These are phyloP conservation scores for Larix kaempferi DNA, from an alignment of 75 land plant genomes.

Conservation along the genomic window DNA sequence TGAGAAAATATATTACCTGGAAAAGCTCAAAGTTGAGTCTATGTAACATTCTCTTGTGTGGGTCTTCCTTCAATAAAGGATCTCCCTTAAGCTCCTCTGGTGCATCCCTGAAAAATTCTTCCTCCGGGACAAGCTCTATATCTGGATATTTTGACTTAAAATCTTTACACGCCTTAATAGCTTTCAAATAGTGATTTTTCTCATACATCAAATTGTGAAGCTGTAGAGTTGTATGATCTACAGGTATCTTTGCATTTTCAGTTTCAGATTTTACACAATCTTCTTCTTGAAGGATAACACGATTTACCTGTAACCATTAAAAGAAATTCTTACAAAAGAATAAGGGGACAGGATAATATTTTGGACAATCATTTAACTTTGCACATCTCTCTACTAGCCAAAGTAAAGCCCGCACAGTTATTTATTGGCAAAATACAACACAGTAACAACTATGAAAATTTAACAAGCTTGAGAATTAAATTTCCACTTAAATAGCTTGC, in stretches of 20 bases:
- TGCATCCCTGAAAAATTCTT: slow-evolving; percentile 77
- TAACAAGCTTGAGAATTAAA: too few relatives aligned
- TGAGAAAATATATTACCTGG: slow-evolving; percentile 51
- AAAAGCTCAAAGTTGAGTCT: slow-evolving; percentile 90
- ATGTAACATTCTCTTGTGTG: slow-evolving; percentile 87
- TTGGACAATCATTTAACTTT: not conserved
- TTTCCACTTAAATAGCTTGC: too few relatives aligned
- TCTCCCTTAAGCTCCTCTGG: slow-evolving; percentile 67
- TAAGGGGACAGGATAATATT: not conserved
- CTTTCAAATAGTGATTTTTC: slow-evolving; percentile 90
- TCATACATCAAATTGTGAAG: slow-evolving; percentile 95
- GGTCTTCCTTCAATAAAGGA: slow-evolving; percentile 38
- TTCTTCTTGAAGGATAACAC: slow-evolving; percentile 84
- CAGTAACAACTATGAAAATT: too few relatives aligned
- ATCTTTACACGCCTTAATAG: slow-evolving; percentile 95
- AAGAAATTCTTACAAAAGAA: not conserved
- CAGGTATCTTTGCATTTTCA: slow-evolving; percentile 83
- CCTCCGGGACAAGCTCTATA: slow-evolving; percentile 89
- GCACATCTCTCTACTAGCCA: not conserved
- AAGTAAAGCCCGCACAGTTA: too few relatives aligned
- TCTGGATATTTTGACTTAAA: slow-evolving; percentile 95
- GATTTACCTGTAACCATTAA: slow-evolving; percentile 58
- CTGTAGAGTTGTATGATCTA: slow-evolving; percentile 90
- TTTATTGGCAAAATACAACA: too few relatives aligned
- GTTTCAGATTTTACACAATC: slow-evolving; percentile 85